A percentile compares a stretch with the other conserved stretches of the same genome.
These are phyloP conservation scores for Phytophthora megakarya DNA, from an alignment of 352 stramenopile species.

Conservation along the genomic window DNA sequence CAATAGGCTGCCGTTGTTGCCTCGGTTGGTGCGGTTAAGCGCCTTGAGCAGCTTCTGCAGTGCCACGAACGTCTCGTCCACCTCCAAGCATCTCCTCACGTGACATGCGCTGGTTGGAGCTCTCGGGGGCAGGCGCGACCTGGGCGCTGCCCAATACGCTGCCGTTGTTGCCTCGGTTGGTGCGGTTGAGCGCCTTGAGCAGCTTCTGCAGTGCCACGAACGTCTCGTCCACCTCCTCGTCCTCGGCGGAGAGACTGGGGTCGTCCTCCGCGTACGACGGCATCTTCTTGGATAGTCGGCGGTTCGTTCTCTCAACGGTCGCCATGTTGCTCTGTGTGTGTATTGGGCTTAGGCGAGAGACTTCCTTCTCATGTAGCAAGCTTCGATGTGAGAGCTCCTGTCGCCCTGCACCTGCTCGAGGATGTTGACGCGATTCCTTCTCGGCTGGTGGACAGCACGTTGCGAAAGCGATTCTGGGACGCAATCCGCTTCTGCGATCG, in stretches of 20 bases:
- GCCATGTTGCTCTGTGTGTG: constrained; percentile 26
- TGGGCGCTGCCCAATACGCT: constrained; percentile 14
- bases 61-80: constrained; percentile 81
- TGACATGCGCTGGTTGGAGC: constrained; percentile 27
- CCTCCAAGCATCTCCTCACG: too few relatives aligned
- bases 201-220: constrained; percentile 81
- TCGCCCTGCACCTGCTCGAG: constrained; percentile 1
- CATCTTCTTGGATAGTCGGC: constrained; percentile 55
- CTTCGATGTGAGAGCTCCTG: constrained; percentile 5
- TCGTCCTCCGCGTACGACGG: constrained; percentile 51
- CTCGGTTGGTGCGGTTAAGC: constrained; percentile 52
- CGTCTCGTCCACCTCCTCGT: constrained; percentile 81
- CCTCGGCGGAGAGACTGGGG: constrained; percentile 54
- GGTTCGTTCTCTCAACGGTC: constrained; percentile 20
- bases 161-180: constrained; percentile 25
- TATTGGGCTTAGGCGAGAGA: too few relatives aligned
- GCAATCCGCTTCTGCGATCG: constrained; percentile 9
- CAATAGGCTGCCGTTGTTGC: constrained; percentile 19
- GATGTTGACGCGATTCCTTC: constrained; percentile 10
- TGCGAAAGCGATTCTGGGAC: constrained; percentile 29
- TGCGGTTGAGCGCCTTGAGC: constrained; percentile 65
- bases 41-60: constrained; percentile 75
- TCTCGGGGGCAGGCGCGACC: constrained; percentile 11
- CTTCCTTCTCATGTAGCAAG: constrained; percentile 28
- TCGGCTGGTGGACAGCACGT: constrained; percentile 19